These are phyloP conservation scores for Ulota crispa DNA, from an alignment of 225 moss, liverwort and hornwort genomes.

Conservation along the genomic window DNA sequence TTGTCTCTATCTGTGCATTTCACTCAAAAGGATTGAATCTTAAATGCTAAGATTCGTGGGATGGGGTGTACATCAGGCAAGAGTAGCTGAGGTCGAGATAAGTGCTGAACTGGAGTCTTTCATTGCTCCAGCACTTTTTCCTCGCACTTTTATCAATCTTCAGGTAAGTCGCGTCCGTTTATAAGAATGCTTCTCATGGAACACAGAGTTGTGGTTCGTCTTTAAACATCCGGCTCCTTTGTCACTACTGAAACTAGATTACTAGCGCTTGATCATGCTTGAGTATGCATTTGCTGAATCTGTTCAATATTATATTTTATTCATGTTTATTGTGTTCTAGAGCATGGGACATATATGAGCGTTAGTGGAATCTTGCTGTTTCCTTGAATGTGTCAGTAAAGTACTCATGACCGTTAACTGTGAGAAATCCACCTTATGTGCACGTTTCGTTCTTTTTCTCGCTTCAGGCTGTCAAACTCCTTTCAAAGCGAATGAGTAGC, in stretches of 20 bases:
- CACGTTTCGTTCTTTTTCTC: neutral
- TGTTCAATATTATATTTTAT: neutral
- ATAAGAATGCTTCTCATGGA: neutral
- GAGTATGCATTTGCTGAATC: neutral
- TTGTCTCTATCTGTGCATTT: neutral
- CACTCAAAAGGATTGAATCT: neutral
- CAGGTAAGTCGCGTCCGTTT: constrained; percentile 41
- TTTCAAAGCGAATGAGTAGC: neutral
- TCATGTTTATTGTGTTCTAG: neutral
- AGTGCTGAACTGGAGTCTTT: constrained; percentile 67
- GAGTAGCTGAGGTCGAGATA: constrained; percentile 71
- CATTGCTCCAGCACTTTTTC: constrained; percentile 74
- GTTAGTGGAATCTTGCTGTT: neutral
- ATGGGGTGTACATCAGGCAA: constrained; percentile 47
- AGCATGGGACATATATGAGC: neutral
- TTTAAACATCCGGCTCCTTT: neutral
- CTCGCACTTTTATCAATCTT: constrained; percentile 74
- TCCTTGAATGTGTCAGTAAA: constrained; percentile 7
- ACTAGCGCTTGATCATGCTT: neutral
- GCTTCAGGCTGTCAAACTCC: neutral
- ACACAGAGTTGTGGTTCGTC: neutral
- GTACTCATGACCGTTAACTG: neutral
- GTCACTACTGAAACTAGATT: neutral
- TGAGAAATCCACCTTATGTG: neutral
- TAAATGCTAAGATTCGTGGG: constrained; percentile 8